Percentiles rank a stretch among this genome's conserved stretches.
Conservation (phyloP, 2,329 filamentous ascomycete species). For the Zalaria obscura region DNA sequence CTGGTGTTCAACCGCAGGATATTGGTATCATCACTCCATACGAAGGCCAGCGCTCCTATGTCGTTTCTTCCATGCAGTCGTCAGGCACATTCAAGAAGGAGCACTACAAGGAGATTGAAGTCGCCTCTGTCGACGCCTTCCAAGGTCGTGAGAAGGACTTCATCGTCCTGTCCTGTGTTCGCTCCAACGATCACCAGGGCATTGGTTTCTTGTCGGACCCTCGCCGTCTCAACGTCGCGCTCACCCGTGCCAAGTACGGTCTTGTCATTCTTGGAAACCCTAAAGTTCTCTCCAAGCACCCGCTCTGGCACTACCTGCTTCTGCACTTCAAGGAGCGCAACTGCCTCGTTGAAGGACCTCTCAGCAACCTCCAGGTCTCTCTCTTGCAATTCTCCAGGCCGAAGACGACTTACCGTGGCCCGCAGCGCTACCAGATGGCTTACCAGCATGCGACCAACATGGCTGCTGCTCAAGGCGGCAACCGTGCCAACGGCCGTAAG, state of each 20-base stretch:
- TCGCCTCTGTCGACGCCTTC: conserved; percentile 96
- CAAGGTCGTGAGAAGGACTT: conserved; percentile 98
- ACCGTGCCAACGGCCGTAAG: conserved; percentile 33
- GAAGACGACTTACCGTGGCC: conserved; percentile 79
- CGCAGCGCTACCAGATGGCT: conserved; percentile 73
- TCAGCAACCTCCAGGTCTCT: conserved; percentile 91
- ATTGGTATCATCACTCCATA: conserved; percentile 99
- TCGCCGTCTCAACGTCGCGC: conserved; percentile 87
- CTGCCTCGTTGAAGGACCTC: conserved; percentile 86
- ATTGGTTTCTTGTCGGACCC: conserved; percentile 98
- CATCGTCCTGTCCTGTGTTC: conserved; percentile 92
- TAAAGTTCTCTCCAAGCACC: conserved; percentile 94
- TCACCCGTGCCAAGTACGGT: conserved; percentile 94
- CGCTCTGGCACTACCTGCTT: conserved; percentile 89
- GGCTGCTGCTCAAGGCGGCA: conserved; percentile 31
- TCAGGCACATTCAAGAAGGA: conserved; percentile 97
- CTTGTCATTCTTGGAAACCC: conserved; percentile 94
- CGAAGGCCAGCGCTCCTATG: conserved; percentile 94
- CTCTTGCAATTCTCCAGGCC: conserved; percentile 89
- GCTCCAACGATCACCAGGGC: conserved; percentile 96
- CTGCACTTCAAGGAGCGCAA: conserved; percentile 95
- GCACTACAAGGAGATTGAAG: conserved; percentile 95
- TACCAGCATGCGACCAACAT: conserved; percentile 53
- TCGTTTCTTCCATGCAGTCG: conserved; percentile 98
- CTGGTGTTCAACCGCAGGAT: conserved; percentile 80